Base-by-base conservation (phyloP, 1,284 basidiomycete genomes). In the Boletus holoroseus region DNA sequence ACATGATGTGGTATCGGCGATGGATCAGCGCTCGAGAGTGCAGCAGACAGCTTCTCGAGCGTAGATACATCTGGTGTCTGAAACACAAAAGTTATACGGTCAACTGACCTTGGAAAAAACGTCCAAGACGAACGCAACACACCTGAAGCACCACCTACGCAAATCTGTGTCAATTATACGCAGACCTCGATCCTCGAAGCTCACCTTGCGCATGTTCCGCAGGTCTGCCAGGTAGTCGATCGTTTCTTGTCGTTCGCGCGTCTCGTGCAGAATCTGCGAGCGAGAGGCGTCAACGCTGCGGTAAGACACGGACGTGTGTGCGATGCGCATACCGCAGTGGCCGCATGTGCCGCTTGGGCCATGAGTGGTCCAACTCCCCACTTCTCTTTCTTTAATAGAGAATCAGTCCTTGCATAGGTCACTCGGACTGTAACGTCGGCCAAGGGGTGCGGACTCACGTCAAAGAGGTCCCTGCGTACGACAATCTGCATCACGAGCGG, bases 321-420 rank as follows among this genome's bases (percentile, higher is more conserved):
- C 1, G 6, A 22, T n/a, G 16, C 15, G n/a, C 54, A 35, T 56
- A 76, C 74, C 3, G 76, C 77, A 4, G 73, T 70, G 7, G 77
- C 71, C 2, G 78, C 78, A 55, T 80, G 78, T 1, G 79, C 77
- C 0, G 70, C 70, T 56, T 80, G 78, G 0, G 76, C 75, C 75
- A 81, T 78, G 50, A 80, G 68, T 3, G 78, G 76, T 3, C 79
- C 78, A n/a, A 73, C 65, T 4, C 73, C 72, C 79, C 79, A 81
- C 15, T 68, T 71, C 49, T 72, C 71, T 34, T 64, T 63, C 74
- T 77, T 51, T 44, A 4, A 5, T 12, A 6, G 7, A 24, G 32
- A 42, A 20, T 59, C 38, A 57, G 45, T 36, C 24, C 28, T 43
- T 50, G 7, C n/a, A 20, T 8, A 7, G 15, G 15, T 36, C 36